Conservation (phyloP, 345 rosid species). For the Moricandia arvensis region DNA sequence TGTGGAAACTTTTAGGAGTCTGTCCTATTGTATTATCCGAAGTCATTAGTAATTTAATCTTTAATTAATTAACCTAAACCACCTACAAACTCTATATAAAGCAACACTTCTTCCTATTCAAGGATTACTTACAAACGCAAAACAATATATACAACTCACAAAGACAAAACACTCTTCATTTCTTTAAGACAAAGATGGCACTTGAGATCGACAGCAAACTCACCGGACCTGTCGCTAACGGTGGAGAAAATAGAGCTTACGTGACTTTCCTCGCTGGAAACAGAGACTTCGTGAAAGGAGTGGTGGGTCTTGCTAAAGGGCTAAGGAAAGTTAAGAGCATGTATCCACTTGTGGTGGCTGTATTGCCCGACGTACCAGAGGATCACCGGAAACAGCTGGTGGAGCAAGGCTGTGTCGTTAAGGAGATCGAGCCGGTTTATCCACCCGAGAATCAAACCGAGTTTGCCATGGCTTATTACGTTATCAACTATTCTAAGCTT, state of each 20-base stretch:
- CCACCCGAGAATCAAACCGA: constrained; percentile 73
- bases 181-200: constrained; percentile 22
- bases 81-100: constrained; percentile 27
- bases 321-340: constrained; percentile 51
- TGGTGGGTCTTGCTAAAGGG: constrained; percentile 73
- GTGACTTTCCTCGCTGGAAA: constrained; percentile 70
- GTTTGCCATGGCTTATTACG: constrained; percentile 76
- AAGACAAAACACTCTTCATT: constrained; percentile 1
- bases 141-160: neutral
- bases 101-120: constrained; percentile 5
- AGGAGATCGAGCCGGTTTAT: constrained; percentile 59
- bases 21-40: constrained; percentile 16
- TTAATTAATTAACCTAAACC: constrained; percentile 6
- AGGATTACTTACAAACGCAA: constrained; percentile 17
- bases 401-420: constrained; percentile 59
- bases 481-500: constrained; percentile 78
- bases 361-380: constrained; percentile 63
- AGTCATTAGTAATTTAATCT: neutral
- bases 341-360: constrained; percentile 65
- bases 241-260: constrained; percentile 40
- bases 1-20: constrained; percentile 8
- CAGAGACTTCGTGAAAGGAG: constrained; percentile 67
- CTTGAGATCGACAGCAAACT: constrained; percentile 25
- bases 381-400: constrained; percentile 56
- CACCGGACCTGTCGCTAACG: constrained; percentile 9